Base-by-base conservation (phyloP, 768 basidiomycete genomes). In the Kwoniella heveanensis region DNA sequence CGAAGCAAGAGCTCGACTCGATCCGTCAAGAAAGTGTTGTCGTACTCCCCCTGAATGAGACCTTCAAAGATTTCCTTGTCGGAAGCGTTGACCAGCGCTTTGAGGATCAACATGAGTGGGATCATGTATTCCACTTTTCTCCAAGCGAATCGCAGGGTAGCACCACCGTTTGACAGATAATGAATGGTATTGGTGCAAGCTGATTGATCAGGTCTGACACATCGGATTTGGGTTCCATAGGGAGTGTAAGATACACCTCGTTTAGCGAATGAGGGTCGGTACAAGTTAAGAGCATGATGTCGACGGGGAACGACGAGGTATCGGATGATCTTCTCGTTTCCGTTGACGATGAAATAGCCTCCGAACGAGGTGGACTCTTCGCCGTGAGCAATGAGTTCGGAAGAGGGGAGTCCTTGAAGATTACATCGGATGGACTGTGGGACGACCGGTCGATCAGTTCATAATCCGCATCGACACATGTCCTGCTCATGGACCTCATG, bases 331-430 rank as follows among this genome's bases (percentile, higher is more conserved):
- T 93, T 92, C 82, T 99, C 96, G 81, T 97, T 98, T 66, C 96
- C 96, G 79, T 99, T 99, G 80, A 99, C 88, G 77, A 99, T 86
- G 77, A 99, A 99, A 82, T 99, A 98, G 27, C 95, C 96, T 56
- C 96, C 96, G 75, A 97, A 97, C 80, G 98, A 96, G 82, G 96
- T 92, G 0, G 96, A 88, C 74, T 99, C 96, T 84, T 99, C 96
- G 77, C 95, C 90, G 65, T 88, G 88, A 60, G 83, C 82, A 60
- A 98, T 92, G 49, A 99, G 87, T 50, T 92, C 89, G 9, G 89
- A 85, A 9, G 95, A 90, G 1, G 92, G 86, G 80, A 96, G 84
- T 32, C 85, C 85, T 49, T 88, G 88, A n/a, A 98, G 81, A 80
- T 97, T 96, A 77, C 96, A 99, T 62, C 95, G 84, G 22, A 87